Evolutionary conservation across 2,329 filamentous ascomycete genomes (phyloP).

Genomic region (Colletotrichum shisoi): DNA sequence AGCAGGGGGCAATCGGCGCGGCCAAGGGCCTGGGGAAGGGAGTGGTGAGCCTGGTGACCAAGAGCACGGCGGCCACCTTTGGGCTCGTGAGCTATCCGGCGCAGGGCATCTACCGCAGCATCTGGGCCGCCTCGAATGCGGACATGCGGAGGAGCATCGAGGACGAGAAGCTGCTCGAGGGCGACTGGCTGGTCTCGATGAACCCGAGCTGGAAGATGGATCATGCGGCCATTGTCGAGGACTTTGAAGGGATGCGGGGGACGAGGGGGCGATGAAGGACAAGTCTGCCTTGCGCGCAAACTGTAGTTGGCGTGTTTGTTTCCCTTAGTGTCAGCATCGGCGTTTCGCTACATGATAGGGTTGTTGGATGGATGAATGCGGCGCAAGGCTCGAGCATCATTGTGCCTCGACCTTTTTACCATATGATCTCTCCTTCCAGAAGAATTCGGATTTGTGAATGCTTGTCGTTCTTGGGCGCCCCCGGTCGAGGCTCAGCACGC

Average conservation of each 20-base stretch:
- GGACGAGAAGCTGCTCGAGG: constrained; percentile 34
- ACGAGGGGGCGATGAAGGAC: not conserved
- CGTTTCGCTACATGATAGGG: constrained; percentile 9
- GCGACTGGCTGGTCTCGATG: constrained; percentile 38
- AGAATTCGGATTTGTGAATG: not conserved
- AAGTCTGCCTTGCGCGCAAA: not conserved
- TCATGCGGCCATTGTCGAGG: constrained; percentile 34
- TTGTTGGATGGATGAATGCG: not conserved
- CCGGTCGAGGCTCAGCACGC: not conserved
- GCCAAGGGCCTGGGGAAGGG: constrained; percentile 39
- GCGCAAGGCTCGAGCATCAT: constrained; percentile 3
- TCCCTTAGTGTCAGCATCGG: constrained; percentile 8
- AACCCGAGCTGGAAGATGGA: constrained; percentile 33
- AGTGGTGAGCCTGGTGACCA: constrained; percentile 35
- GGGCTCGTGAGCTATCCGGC: constrained; percentile 39
- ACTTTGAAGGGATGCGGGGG: constrained; percentile 37
- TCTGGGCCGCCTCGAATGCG: constrained; percentile 27
- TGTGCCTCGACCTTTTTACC: not conserved
- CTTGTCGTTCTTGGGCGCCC: not conserved
- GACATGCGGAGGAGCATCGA: constrained; percentile 30
- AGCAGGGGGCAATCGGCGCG: constrained; percentile 32
- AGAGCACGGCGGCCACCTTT: constrained; percentile 37
- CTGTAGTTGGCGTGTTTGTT: not conserved
- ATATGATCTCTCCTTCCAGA: not conserved
- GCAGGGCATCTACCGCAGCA: constrained; percentile 37